These are phyloP conservation scores for Beauveria rudraprayagi DNA, from an alignment of 2,329 filamentous ascomycete genomes.

Conservation along the genomic window DNA sequence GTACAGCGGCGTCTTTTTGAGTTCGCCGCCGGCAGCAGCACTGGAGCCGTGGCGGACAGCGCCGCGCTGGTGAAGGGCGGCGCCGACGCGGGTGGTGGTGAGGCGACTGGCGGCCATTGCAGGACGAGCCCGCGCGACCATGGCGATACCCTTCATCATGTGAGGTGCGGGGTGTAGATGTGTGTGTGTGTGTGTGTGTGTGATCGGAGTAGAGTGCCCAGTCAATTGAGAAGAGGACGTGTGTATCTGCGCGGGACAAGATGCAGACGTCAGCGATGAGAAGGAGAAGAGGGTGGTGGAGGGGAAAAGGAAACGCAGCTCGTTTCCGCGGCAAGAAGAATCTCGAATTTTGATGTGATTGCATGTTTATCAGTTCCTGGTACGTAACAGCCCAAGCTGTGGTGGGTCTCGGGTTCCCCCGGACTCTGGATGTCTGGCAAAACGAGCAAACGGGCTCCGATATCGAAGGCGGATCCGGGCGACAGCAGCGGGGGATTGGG, in stretches of 20 bases:
- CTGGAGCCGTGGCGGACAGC: slow-evolving; percentile 22
- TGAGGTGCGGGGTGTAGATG: background rate
- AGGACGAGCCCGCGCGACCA: slow-evolving; percentile 24
- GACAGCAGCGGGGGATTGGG: background rate
- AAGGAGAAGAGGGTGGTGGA: slow-evolving; percentile 11
- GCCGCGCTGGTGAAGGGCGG: slow-evolving; percentile 11
- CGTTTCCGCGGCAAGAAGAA: slow-evolving; percentile 4
- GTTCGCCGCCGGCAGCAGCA: slow-evolving; percentile 22
- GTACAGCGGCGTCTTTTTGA: slow-evolving; percentile 65
- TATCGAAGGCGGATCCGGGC: slow-evolving; percentile 7
- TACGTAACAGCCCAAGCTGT: slow-evolving; percentile 13
- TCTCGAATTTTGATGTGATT: slow-evolving; percentile 11
- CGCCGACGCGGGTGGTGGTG: slow-evolving; percentile 13
- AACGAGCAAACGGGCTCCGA: background rate
- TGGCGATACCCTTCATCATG: slow-evolving; percentile 24
- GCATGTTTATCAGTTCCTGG: slow-evolving; percentile 11
- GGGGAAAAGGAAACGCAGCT: slow-evolving; percentile 6
- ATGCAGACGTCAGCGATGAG: slow-evolving; percentile 7
- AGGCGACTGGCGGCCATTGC: slow-evolving; percentile 18
- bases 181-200: background rate
- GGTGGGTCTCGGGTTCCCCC: slow-evolving; percentile 21
- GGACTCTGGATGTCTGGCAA: slow-evolving; percentile 4
- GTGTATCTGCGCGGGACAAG: background rate
- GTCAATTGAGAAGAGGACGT: slow-evolving; percentile 16
- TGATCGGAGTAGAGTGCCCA: background rate